phyloP scores from a whole-genome alignment of 176 grass and related monocot genomes.

The Triticum urartu region DNA sequence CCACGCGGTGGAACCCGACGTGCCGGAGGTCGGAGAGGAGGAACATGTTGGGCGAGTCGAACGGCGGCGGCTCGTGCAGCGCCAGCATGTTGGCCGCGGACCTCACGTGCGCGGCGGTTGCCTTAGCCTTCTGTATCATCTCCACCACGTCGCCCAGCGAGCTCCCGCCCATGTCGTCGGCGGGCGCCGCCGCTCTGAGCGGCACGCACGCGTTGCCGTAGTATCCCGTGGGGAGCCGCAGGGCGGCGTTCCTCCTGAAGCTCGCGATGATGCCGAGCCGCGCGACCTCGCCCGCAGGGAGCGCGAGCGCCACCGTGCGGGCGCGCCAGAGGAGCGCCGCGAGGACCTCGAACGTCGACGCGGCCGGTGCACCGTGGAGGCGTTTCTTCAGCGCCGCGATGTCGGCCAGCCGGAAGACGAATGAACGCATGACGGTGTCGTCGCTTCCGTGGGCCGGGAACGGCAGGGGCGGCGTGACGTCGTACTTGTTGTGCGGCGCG shows the following conservation, averaged over 20 bases:
- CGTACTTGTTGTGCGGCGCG: constrained; percentile 31
- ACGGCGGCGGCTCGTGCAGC: constrained; percentile 5
- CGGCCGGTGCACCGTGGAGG: background rate
- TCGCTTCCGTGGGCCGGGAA: background rate
- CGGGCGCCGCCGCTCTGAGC: background rate
- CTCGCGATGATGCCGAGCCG: background rate
- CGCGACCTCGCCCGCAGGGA: background rate
- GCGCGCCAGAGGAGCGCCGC: constrained; percentile 23
- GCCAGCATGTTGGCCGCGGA: constrained; percentile 28
- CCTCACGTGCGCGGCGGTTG: constrained; percentile 26
- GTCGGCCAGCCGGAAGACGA: background rate
- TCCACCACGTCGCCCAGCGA: constrained; percentile 23
- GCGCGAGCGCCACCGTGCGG: constrained; percentile 17
- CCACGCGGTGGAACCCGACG: constrained; percentile 35
- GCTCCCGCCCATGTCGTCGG: background rate
- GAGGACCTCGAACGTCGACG: constrained; percentile 30
- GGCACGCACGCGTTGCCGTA: constrained; percentile 51
- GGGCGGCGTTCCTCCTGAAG: background rate
- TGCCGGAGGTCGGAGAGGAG: constrained; percentile 37
- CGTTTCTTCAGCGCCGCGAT: background rate
- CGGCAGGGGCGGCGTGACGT: background rate
- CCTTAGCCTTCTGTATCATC: constrained; percentile 32
- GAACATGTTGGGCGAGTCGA: constrained; percentile 8
- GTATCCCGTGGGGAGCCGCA: constrained; percentile 33
- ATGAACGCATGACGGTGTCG: constrained; percentile 8